A percentile compares a stretch with the other conserved stretches of the same genome.
These are phyloP conservation scores for Fusarium sambucinum DNA, from an alignment of 2,329 filamentous ascomycete species.

Conservation along the genomic window DNA sequence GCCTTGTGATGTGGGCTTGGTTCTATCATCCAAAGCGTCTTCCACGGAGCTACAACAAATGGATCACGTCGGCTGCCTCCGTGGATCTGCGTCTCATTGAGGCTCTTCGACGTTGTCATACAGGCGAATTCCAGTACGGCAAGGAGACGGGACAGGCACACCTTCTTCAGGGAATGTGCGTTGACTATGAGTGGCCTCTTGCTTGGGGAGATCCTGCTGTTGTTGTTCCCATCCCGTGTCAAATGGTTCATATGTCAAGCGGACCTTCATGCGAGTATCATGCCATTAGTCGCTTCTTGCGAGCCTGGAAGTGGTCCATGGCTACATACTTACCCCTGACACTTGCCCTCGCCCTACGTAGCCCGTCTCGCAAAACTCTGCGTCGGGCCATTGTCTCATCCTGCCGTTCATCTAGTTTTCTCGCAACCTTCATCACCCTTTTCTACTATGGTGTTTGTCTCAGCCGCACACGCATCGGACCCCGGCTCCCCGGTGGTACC, in stretches of 20 bases:
- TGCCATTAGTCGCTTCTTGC: conserved; percentile 73
- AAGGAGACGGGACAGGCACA: conserved; percentile 76
- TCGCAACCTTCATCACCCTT: conserved; percentile 80
- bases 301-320: conserved; percentile 80
- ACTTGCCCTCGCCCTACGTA: conserved; percentile 69
- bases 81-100: conserved; percentile 81
- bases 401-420: conserved; percentile 78
- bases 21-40: conserved; percentile 80
- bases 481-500: conserved; percentile 69
- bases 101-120: conserved; percentile 75
- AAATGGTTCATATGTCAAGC: conserved; percentile 84
- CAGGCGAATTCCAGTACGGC: conserved; percentile 76
- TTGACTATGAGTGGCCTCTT: conserved; percentile 75
- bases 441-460: conserved; percentile 92
- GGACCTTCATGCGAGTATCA: conserved; percentile 81
- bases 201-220: conserved; percentile 78
- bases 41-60: conserved; percentile 80
- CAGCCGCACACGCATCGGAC: conserved; percentile 78
- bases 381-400: conserved; percentile 70
- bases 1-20: conserved; percentile 90
- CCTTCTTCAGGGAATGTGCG: conserved; percentile 78
- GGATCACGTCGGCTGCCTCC: conserved; percentile 82
- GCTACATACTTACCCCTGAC: conserved; percentile 82
- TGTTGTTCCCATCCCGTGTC: conserved; percentile 81
- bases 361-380: conserved; percentile 60